Evolutionary conservation across 2,329 filamentous ascomycete genomes (phyloP), one percentile per base, ranked within the genome.

Genomic region (Penicillium verrucosum): DNA sequence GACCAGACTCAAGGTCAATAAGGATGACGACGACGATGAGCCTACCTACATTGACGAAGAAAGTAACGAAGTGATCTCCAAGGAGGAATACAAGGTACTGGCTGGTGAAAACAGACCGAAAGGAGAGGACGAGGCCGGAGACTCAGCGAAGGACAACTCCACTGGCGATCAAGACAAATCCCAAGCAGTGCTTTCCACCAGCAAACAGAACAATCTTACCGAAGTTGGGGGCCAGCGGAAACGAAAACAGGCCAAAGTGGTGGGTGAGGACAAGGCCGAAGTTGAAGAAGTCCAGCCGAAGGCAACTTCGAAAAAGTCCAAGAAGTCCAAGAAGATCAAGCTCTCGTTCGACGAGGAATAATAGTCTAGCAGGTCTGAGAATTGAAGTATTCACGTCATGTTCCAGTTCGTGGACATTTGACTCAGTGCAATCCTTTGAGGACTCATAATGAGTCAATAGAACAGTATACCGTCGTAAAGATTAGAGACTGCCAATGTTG

Each of bases 301-400:
- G 51, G 61, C 64, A 5, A 58, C 62, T 37, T 55, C 64, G 45
- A 68, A 67, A 47, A 77, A 76, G 60, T 60, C 69, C 9, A 76
- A 75, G 57, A 76, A 74, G 60, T 73, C 72, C 56, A 77, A 77
- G 70, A 78, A 77, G 63, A 75, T 78, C 59, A 78, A 78, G 60
- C 68, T 78, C 14, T 78, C 77, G 2, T 78, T 78, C 61, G 73
- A 77, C 44, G 74, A 78, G 27, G 70, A 70, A 43, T 66, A 57
- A 58, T 46, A 21, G 14, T 8, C 18, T 3, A 27, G 16, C 5
- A 16, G n/a, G 10, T 8, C 23, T 41, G 12, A 14, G 1, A 32
- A 27, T 14, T 45, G 23, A 1, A 32, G 14, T 12, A 29, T n/a
- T 21, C 12, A 21, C 18, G 12, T 18, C 40, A 51, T 30, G 0